Evolutionary conservation across 192 early-diverging fungal species (phyloP), one percentile per base, ranked within the genome.

Genomic region (Coemansia sp.): DNA sequence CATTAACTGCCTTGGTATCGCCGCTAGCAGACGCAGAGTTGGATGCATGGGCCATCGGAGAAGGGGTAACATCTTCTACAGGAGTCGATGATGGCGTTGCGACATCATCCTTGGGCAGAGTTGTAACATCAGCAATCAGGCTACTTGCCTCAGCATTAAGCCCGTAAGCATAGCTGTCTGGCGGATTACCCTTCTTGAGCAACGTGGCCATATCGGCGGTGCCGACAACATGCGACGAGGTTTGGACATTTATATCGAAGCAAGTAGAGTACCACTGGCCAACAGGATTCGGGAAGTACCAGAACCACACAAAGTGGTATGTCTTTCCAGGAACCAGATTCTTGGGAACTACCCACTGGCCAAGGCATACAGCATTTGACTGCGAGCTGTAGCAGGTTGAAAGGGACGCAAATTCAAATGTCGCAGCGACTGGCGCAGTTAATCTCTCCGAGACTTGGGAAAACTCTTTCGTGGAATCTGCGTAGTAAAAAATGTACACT

Each of bases 241-340:
- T 18, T 39, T 64, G 46, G 34, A 78, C 60, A 26, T 73, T 52
- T 24, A 89, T 52, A 38, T 88, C 87, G 64, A 89, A 89, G 73
- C 88, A 89, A 21, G 88, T 86, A 16, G 85, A 76, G 67, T 89
- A 89, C 76, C 86, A 84, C 43, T 89, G 72, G 14, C 87, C 88
- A 15, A 83, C 78, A 6, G 84, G 83, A 69, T 89, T 89, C 38
- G 69, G 55, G 67, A 88, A 89, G 60, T 83, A 72, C 88, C 88
- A 89, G 81, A 85, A 86, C 85, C 84, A 88, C 11, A 85, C 84
- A 58, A 88, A 76, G 44, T 83, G 83, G 62, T 85, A 86, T 6
- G 59, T 63, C 43, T 76, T 67, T 11, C 87, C 87, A 5, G 83
- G 79, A 3, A 62, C 71, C 48, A 87, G 69, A 5, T 75, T 75